These are phyloP conservation scores for Paecilomyces dactylethromorphus DNA, from an alignment of 2,329 filamentous ascomycete genomes.

Conservation along the genomic window DNA sequence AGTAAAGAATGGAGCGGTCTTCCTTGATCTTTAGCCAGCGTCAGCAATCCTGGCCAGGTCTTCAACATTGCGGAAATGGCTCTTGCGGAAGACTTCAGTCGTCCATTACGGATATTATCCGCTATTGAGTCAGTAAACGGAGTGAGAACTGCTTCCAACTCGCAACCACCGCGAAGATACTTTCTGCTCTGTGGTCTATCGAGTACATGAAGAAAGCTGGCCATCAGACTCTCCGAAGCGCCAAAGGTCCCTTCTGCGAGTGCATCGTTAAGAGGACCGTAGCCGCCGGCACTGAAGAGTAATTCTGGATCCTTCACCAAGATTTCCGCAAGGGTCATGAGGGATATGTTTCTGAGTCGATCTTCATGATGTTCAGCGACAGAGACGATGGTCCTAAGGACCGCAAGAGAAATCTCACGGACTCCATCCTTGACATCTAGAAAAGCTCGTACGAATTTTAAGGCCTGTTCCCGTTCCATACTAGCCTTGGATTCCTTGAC, in stretches of 20 bases:
- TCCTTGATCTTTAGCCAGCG: constrained; percentile 81
- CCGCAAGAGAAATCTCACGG: constrained; percentile 74
- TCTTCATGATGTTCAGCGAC: constrained; percentile 84
- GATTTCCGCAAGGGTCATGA: constrained; percentile 89
- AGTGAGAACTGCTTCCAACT: constrained; percentile 82
- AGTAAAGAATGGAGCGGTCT: constrained; percentile 75
- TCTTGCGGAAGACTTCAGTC: constrained; percentile 78
- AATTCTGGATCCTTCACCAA: constrained; percentile 78
- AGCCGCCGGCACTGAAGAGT: constrained; percentile 73
- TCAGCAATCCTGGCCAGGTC: constrained; percentile 89
- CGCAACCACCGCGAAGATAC: constrained; percentile 80
- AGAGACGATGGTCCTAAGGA: constrained; percentile 83
- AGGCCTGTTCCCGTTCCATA: constrained; percentile 89
- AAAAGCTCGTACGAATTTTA: constrained; percentile 94
- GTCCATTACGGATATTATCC: constrained; percentile 52
- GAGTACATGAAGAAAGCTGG: constrained; percentile 81
- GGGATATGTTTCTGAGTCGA: constrained; percentile 78
- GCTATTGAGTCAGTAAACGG: constrained; percentile 78
- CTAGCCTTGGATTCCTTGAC: constrained; percentile 97
- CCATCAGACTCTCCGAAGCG: constrained; percentile 80
- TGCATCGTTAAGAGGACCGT: constrained; percentile 83
- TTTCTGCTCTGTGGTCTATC: constrained; percentile 75
- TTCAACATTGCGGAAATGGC: constrained; percentile 88
- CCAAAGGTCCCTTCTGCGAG: constrained; percentile 87
- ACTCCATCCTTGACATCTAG: constrained; percentile 92